These are phyloP conservation scores for Clavispora phyllophila DNA, from an alignment of 805 yeast species.

Conservation along the genomic window DNA sequence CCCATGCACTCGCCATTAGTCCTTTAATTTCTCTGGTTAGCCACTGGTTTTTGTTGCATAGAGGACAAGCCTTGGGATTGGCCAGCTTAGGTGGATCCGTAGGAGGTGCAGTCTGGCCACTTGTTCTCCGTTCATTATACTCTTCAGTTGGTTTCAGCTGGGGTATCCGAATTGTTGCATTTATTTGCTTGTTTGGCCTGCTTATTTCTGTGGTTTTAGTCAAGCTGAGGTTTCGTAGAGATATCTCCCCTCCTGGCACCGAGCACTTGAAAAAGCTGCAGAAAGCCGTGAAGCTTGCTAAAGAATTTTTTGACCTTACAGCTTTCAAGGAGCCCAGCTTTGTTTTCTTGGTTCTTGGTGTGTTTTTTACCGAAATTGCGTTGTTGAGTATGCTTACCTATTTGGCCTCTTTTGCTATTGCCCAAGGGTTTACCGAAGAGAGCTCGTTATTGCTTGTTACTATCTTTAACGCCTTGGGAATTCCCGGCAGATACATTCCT, in stretches of 20 bases:
- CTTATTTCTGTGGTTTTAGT: conserved; percentile 21
- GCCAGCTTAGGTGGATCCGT: conserved; percentile 64
- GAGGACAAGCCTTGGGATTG: conserved; percentile 59
- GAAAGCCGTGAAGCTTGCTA: background rate
- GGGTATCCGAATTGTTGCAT: conserved; percentile 49
- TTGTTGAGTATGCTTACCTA: conserved; percentile 50
- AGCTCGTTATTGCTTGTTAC: conserved; percentile 42
- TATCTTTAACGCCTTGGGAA: conserved; percentile 41
- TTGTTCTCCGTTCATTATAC: conserved; percentile 44
- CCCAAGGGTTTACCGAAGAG: conserved; percentile 42
- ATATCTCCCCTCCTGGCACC: background rate
- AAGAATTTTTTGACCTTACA: conserved; percentile 30
- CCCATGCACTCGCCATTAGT: conserved; percentile 55
- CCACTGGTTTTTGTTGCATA: conserved; percentile 58
- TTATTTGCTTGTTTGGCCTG: conserved; percentile 26
- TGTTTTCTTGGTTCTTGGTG: conserved; percentile 33
- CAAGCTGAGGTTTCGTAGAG: conserved; percentile 20
- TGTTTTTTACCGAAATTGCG: conserved; percentile 46
- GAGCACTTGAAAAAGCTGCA: background rate
- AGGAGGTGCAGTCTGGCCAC: conserved; percentile 61
- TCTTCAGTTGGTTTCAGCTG: conserved; percentile 51
- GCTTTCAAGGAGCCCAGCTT: conserved; percentile 36
- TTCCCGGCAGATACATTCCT: conserved; percentile 51
- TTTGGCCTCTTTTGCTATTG: conserved; percentile 52
- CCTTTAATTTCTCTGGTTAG: conserved; percentile 59